Base-by-base conservation (phyloP, 306 rosid species). In the Quercus robur region DNA sequence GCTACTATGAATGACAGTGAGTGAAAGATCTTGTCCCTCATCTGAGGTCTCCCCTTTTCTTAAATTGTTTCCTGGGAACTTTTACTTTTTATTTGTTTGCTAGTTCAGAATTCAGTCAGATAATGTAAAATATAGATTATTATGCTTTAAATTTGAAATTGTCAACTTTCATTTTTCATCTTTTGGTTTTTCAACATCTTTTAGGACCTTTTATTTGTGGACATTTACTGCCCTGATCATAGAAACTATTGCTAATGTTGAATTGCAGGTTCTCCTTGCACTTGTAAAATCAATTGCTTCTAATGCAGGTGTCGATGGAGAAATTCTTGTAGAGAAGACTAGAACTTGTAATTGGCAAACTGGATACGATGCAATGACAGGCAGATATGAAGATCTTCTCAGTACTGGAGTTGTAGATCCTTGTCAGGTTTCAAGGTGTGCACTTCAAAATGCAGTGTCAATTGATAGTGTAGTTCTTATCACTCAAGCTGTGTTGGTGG, bases 241-340 rank as follows among this genome's bases (percentile, higher is more conserved):
- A 44, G 26, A 84, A 49, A 11, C 15, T 33, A 67, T 63, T 88
- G 69, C 56, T 18, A 66, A 33, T 75, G 68, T 57, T 74, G 57
- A 70, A 69, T 54, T 81, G 78, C 92, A 95, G 99, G 97, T 98
- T 72, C 92, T 95, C 73, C 80, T 93, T 71, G 96, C 91, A 83
- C 98, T 98, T 30, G 86, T 93, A 80, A 95, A 89, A 84, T 83
- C 89, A 59, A 93, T 95, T 84, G 96, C 99, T 56, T 35, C 83
- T 38, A 95, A 95, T 82, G 93, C 93, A 3, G 99, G 99, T 78
- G 88, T 73, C 31, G 97, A 95, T 76, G 99, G 99, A 83, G 97
- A 87, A 55, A 23, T 91, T 51, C 93, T 95, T 67, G 96, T 95
- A 49, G 91, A 91, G 85, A 95, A 95, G 86, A 93, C 88, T 63